Evolutionary conservation across 805 yeast species (phyloP), one percentile per base, ranked within the genome.

Genomic region (Teunomyces funiuensis): DNA sequence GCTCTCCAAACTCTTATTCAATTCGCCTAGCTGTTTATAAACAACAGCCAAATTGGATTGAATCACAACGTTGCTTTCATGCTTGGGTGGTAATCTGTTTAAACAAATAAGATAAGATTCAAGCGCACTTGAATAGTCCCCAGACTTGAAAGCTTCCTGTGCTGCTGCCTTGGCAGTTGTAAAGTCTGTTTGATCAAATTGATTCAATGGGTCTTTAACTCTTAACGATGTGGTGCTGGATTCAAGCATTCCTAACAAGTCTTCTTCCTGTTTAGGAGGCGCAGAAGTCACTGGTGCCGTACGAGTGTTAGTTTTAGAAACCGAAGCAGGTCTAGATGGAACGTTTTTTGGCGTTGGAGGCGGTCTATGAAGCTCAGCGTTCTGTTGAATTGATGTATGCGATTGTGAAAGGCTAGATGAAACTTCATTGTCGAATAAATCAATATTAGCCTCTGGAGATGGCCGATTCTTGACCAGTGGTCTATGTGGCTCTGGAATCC

Each of bases 61-160:
- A 2, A 88, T 77, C 15, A 90, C 69, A 2, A 90, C 74, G 13
- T 83, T 72, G 28, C 82, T 69, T 22, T 82, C 74, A 59, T 91
- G 96, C 7, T 67, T 66, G 1, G 55, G 50, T 0, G 96, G 95
- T 2, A 89, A 65, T 3, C 79, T 54, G 10, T 52, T 44, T 19
- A 73, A 52, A 36, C 79, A 67, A 29, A 74, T 66, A 23, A 77
- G 71, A 57, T 86, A 93, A 40, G 73, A 71, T 20, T 66, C 73
- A 10, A 79, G 66, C 0, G 99, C 90, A 4, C 66, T 56, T 3
- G 80, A 60, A 58, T 84, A 93, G 58, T 93, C 91, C 14, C 99
- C 99, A n/a, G 79, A 74, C 42, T 79, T 77, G 66, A 82, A 93
- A 1, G 80, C 73, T 13, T 72, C 73, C 5, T 79, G 66, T 5